phyloP scores from a whole-genome alignment of 371 early-diverging fungal species.

The Apophysomyces ossiformis region DNA sequence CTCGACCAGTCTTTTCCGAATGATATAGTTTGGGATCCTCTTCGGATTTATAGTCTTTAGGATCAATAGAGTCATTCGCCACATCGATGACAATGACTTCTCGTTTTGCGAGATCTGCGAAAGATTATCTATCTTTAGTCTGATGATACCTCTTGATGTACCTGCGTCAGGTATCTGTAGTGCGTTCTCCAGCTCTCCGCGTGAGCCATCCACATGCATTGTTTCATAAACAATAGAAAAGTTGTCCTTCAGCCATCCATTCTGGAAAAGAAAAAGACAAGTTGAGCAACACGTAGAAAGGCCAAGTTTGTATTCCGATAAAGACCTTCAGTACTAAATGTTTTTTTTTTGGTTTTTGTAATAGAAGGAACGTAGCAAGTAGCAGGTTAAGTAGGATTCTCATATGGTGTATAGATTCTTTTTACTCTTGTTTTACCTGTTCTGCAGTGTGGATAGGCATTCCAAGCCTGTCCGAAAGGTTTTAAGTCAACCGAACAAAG shows the following conservation, averaged over 20 bases:
- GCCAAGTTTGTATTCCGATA: background rate
- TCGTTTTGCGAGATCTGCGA: slow-evolving; percentile 56
- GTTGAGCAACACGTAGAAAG: slow-evolving; percentile 11
- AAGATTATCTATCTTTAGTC: background rate
- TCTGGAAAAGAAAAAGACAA: slow-evolving; percentile 27
- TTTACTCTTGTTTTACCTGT: slow-evolving; percentile 56
- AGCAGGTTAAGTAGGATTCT: slow-evolving; percentile 8
- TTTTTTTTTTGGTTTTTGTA: too few species aligned
- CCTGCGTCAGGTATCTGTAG: slow-evolving; percentile 41
- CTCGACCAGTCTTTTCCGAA: slow-evolving; percentile 71
- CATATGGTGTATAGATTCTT: background rate
- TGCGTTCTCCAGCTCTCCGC: slow-evolving; percentile 75
- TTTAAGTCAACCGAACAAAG: slow-evolving; percentile 4
- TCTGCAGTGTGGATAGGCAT: slow-evolving; percentile 82
- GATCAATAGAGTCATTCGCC: slow-evolving; percentile 61
- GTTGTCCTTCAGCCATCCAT: slow-evolving; percentile 72
- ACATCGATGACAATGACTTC: slow-evolving; percentile 67
- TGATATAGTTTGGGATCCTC: slow-evolving; percentile 71
- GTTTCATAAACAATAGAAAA: slow-evolving; percentile 79
- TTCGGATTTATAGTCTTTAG: slow-evolving; percentile 62
- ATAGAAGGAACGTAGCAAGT: background rate
- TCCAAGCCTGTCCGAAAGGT: slow-evolving; percentile 65
- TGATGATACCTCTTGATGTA: slow-evolving; percentile 3
- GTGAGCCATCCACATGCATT: slow-evolving; percentile 69
- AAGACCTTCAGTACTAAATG: too few species aligned